Evolutionary conservation across 2,329 filamentous ascomycete species (phyloP).

Genomic region (Neonectria neomacrospora): DNA sequence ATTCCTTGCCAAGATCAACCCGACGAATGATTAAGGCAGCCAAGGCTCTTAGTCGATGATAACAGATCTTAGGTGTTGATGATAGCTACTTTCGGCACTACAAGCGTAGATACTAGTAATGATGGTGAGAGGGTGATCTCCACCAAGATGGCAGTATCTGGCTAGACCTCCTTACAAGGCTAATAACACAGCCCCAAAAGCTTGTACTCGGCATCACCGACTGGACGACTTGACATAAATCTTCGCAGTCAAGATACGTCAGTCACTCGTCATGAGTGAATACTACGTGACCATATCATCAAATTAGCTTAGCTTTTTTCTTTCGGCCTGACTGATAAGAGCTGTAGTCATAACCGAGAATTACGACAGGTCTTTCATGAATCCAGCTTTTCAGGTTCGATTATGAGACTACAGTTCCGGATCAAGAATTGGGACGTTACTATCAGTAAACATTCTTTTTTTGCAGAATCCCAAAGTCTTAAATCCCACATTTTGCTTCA

Average conservation of each 20-base stretch:
- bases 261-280: neutral
- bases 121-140: neutral
- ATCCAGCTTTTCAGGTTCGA: neutral
- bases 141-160: neutral
- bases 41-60: neutral
- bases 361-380: too few species aligned
- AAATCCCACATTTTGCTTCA: neutral
- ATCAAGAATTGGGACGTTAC: neutral
- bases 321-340: neutral
- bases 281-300: neutral
- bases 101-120: neutral
- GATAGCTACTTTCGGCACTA: neutral
- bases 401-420: neutral
- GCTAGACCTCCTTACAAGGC: neutral
- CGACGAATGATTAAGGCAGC: neutral
- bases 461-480: neutral
- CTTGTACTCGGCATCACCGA: neutral
- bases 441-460: too few species aligned
- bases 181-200: neutral
- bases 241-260: neutral
- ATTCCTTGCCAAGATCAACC: neutral
- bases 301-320: neutral
- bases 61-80: neutral
- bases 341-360: neutral
- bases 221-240: neutral